Evolutionary conservation across 805 yeast species (phyloP).

Genomic region (Nakazawaea ishiwadae): DNA sequence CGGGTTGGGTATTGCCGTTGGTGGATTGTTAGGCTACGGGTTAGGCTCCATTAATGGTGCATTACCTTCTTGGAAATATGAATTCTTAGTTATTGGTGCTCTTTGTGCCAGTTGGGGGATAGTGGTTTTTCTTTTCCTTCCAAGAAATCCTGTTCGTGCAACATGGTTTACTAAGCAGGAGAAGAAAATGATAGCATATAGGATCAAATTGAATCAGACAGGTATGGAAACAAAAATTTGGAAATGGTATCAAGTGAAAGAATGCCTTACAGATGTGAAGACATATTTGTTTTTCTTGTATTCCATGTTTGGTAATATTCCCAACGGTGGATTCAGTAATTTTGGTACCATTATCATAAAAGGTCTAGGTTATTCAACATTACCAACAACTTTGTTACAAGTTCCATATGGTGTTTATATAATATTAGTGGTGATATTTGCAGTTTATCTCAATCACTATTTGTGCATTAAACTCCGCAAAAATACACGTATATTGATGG

Average conservation of each 20-base stretch:
- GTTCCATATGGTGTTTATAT: constrained; percentile 12
- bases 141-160: constrained; percentile 22
- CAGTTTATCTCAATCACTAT: constrained; percentile 1
- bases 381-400: constrained; percentile 10
- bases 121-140: constrained; percentile 18
- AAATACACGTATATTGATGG: constrained; percentile 2
- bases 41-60: constrained; percentile 9
- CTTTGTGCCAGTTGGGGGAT: constrained; percentile 11
- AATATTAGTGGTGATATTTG: constrained; percentile 1
- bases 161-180: constrained; percentile 18
- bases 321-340: constrained; percentile 19
- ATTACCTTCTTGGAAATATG: constrained; percentile 12
- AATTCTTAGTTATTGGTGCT: constrained; percentile 10
- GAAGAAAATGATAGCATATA: constrained; percentile 19
- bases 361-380: constrained; percentile 13
- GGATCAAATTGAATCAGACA: constrained; percentile 25
- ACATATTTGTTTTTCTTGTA: constrained; percentile 17
- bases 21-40: constrained; percentile 11
- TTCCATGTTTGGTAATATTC: constrained; percentile 14
- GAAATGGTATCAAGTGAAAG: constrained; percentile 22
- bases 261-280: constrained; percentile 20
- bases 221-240: constrained; percentile 26
- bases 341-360: constrained; percentile 18
- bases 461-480: not conserved
- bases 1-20: constrained; percentile 20